Evolutionary conservation across 2,329 filamentous ascomycete genomes (phyloP).

Genomic region (Aspergillus brunneoviolaceus): DNA sequence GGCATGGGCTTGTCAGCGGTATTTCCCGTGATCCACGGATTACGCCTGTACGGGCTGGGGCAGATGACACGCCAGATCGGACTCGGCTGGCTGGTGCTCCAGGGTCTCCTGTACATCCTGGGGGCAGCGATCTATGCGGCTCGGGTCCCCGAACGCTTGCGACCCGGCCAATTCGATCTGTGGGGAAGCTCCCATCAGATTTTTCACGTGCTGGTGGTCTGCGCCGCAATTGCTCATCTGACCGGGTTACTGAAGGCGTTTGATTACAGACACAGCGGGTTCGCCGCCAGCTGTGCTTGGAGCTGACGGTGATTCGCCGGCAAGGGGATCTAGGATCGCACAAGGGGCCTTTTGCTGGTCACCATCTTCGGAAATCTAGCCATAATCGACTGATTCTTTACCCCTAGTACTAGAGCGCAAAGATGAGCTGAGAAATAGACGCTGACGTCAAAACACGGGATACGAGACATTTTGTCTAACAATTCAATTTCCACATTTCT

Average conservation of each 20-base stretch:
- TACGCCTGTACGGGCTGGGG: slow-evolving; percentile 64
- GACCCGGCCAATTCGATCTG: slow-evolving; percentile 80
- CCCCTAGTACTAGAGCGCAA: neutral
- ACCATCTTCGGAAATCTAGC: slow-evolving; percentile 16
- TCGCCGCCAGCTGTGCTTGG: slow-evolving; percentile 52
- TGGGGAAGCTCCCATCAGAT: slow-evolving; percentile 94
- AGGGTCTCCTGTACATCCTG: slow-evolving; percentile 80
- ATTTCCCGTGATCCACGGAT: slow-evolving; percentile 77
- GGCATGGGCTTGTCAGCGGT: slow-evolving; percentile 80
- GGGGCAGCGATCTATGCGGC: slow-evolving; percentile 83
- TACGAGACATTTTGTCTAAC: slow-evolving; percentile 21
- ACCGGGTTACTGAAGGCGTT: slow-evolving; percentile 80
- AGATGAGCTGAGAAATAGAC: slow-evolving; percentile 12
- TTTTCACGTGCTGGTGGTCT: slow-evolving; percentile 84
- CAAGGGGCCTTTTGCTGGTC: slow-evolving; percentile 14
- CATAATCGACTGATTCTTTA: slow-evolving; percentile 14
- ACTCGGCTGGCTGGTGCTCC: slow-evolving; percentile 73
- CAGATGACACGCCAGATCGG: slow-evolving; percentile 72
- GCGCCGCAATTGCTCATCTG: slow-evolving; percentile 79
- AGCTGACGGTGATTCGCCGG: slow-evolving; percentile 18
- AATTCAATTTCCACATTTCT: slow-evolving; percentile 10
- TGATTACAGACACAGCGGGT: slow-evolving; percentile 72
- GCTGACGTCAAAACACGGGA: slow-evolving; percentile 16
- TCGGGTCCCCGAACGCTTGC: slow-evolving; percentile 78
- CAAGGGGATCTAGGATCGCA: slow-evolving; percentile 18